Evolutionary conservation across 2,329 filamentous ascomycete genomes (phyloP).

Genomic region (Trichothecium sympodiale): DNA sequence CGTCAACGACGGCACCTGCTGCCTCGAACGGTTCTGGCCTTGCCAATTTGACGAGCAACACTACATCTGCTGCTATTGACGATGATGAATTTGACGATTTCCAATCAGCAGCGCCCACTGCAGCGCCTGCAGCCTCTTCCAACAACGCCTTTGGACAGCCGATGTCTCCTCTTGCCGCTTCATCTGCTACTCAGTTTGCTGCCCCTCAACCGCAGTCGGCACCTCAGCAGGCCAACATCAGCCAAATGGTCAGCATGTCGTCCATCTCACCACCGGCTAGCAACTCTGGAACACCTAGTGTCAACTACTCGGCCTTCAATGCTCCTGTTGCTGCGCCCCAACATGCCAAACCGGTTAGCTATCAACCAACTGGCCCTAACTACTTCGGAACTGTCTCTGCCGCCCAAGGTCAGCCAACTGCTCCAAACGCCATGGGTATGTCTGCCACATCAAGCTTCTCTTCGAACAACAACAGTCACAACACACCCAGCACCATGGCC

Average conservation of each 20-base stretch:
- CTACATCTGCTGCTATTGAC: slow-evolving; percentile 31
- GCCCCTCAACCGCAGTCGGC: slow-evolving; percentile 78
- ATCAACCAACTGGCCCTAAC: slow-evolving; percentile 74
- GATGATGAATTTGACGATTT: slow-evolving; percentile 97
- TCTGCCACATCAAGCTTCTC: slow-evolving; percentile 17
- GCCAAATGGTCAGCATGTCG: slow-evolving; percentile 67
- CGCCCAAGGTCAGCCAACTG: slow-evolving; percentile 9
- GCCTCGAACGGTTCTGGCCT: slow-evolving; percentile 36
- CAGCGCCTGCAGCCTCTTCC: slow-evolving; percentile 34
- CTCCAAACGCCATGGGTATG: slow-evolving; percentile 15
- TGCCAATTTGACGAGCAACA: slow-evolving; percentile 26
- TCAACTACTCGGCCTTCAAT: slow-evolving; percentile 55
- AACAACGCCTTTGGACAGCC: slow-evolving; percentile 23
- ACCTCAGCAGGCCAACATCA: slow-evolving; percentile 68
- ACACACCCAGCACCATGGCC: slow-evolving; percentile 26
- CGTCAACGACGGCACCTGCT: slow-evolving; percentile 29
- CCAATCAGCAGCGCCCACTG: slow-evolving; percentile 64
- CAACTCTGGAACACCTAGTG: slow-evolving; percentile 39
- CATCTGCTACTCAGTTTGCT: slow-evolving; percentile 56
- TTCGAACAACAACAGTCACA: slow-evolving; percentile 23
- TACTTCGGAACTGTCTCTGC: slow-evolving; percentile 80
- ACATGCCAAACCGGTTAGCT: slow-evolving; percentile 48
- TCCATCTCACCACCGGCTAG: slow-evolving; percentile 68
- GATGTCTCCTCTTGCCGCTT: slow-evolving; percentile 35
- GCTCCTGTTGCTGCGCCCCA: slow-evolving; percentile 25